These are phyloP conservation scores for Colletotrichum sp. DNA, from an alignment of 2,329 filamentous ascomycete genomes.

Conservation along the genomic window DNA sequence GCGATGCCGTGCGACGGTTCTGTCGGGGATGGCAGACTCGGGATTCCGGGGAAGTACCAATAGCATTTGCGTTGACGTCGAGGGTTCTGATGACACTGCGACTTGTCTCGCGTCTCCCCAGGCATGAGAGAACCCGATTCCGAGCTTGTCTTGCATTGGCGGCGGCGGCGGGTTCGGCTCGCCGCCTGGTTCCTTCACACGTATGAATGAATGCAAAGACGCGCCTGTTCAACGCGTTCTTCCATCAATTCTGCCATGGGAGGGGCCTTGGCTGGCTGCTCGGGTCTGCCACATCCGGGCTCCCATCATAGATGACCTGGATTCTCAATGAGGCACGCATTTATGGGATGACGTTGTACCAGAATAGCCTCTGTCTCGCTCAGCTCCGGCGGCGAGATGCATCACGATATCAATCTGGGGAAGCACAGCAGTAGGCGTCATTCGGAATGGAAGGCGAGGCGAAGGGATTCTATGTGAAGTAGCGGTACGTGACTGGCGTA, in stretches of 20 bases:
- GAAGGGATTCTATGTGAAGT: neutral
- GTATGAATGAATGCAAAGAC: neutral
- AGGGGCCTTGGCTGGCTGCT: neutral
- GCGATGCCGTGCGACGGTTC: conserved; percentile 2
- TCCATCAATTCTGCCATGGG: neutral
- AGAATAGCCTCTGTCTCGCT: neutral
- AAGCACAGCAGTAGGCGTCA: neutral
- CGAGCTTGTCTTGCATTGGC: neutral
- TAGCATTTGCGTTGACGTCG: neutral
- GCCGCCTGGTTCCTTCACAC: neutral
- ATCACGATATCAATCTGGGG: neutral
- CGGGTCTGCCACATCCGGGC: neutral
- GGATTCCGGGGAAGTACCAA: neutral
- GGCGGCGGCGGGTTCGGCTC: neutral
- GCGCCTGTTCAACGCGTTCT: neutral
- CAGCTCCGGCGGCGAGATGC: neutral
- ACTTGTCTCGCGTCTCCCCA: neutral
- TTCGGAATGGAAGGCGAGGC: neutral
- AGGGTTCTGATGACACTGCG: neutral
- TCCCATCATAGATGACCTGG: neutral
- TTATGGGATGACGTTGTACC: neutral
- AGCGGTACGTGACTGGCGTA: neutral
- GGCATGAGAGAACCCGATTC: neutral
- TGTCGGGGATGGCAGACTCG: neutral
- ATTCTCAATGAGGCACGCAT: neutral